phyloP scores from a whole-genome alignment of 1,284 basidiomycete genomes.

The Apiotrichum sp. region DNA sequence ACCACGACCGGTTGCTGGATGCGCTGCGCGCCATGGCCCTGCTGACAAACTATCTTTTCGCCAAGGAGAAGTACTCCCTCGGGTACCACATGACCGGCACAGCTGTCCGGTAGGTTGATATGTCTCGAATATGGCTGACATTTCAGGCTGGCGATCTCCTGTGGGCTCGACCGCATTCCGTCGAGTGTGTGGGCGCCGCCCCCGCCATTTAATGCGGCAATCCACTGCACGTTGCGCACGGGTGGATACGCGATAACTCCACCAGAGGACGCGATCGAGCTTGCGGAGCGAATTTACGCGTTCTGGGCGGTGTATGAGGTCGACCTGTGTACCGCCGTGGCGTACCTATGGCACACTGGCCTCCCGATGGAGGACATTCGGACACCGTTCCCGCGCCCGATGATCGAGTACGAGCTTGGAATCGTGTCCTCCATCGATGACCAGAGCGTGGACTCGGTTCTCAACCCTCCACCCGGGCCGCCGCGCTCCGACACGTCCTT shows the following conservation, averaged over 20 bases:
- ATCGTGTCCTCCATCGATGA: constrained; percentile 22
- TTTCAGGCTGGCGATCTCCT: constrained; percentile 23
- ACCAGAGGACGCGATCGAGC: constrained; percentile 19
- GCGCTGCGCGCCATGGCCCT: constrained; percentile 27
- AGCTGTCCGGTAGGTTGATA: constrained; percentile 12
- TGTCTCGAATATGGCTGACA: not conserved
- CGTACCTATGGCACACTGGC: constrained; percentile 29
- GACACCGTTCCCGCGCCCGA: constrained; percentile 30
- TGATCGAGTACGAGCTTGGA: constrained; percentile 25
- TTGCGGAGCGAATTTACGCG: constrained; percentile 30
- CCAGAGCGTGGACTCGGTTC: constrained; percentile 15
- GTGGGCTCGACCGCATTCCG: constrained; percentile 24
- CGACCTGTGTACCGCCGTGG: constrained; percentile 29
- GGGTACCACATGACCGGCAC: constrained; percentile 25
- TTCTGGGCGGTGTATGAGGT: constrained; percentile 34
- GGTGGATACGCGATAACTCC: constrained; percentile 19
- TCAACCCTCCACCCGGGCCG: constrained; percentile 5
- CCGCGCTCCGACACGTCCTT: constrained; percentile 15
- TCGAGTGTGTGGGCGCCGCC: constrained; percentile 17
- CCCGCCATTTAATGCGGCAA: constrained; percentile 17
- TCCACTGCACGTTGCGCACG: constrained; percentile 20
- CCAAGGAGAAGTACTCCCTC: constrained; percentile 26
- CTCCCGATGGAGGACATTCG: constrained; percentile 25
- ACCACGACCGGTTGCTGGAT: constrained; percentile 30
- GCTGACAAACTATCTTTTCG: constrained; percentile 26